Percentiles rank a stretch among this genome's conserved stretches.
Evolutionary conservation across 2,329 filamentous ascomycete genomes (phyloP).

Genomic region (Phoma sp.): DNA sequence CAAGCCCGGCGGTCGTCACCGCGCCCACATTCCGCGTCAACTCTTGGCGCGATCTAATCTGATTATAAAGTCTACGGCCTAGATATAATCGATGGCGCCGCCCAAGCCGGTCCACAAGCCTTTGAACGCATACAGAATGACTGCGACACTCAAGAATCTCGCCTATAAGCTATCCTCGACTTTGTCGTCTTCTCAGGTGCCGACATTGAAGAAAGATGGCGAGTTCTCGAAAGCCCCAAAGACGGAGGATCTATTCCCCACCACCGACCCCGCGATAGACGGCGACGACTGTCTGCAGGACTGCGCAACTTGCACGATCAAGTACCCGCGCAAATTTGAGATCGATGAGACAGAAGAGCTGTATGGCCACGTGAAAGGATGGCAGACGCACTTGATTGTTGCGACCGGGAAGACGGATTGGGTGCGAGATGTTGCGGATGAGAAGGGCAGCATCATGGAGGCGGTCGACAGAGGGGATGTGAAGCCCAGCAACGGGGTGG

Average conservation of each 20-base stretch:
- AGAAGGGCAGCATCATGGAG: slow-evolving; percentile 70
- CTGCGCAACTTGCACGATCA: slow-evolving; percentile 79
- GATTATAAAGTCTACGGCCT: slow-evolving; percentile 30
- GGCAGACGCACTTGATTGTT: slow-evolving; percentile 87
- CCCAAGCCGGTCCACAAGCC: slow-evolving; percentile 31
- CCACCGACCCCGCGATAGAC: slow-evolving; percentile 76
- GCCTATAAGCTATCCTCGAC: slow-evolving; percentile 47
- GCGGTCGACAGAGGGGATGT: slow-evolving; percentile 58
- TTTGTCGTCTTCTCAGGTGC: slow-evolving; percentile 38
- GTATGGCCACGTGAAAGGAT: slow-evolving; percentile 85
- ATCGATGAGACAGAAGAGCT: slow-evolving; percentile 79
- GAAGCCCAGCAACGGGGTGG: slow-evolving; percentile 72
- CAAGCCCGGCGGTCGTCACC: slow-evolving; percentile 13
- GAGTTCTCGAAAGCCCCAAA: slow-evolving; percentile 57
- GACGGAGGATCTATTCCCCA: slow-evolving; percentile 69
- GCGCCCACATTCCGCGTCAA: slow-evolving; percentile 36
- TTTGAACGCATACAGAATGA: slow-evolving; percentile 45
- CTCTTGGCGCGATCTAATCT: slow-evolving; percentile 47
- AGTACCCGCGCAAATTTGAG: slow-evolving; percentile 75
- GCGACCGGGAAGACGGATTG: slow-evolving; percentile 97
- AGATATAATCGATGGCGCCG: slow-evolving; percentile 24
- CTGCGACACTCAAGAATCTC: slow-evolving; percentile 45
- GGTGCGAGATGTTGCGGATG: slow-evolving; percentile 83
- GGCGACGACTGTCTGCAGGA: slow-evolving; percentile 90
- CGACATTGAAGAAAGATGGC: slow-evolving; percentile 40